Conservation (phyloP, 2,329 filamentous ascomycete species). For the Passalora sequoiae region DNA sequence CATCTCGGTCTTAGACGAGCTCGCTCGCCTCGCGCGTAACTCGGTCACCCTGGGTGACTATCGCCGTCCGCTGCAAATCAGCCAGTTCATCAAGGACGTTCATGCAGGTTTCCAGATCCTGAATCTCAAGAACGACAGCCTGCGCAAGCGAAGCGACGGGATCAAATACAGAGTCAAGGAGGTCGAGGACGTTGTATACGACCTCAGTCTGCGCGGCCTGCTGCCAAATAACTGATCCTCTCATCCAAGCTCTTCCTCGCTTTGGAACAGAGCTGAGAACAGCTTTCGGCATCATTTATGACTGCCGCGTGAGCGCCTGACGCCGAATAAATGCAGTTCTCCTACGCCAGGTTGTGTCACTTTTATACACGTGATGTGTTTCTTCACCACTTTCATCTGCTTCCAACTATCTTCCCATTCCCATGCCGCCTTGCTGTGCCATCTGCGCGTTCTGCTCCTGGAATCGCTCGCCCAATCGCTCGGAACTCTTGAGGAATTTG, state of each 20-base stretch:
- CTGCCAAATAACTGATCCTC: constrained; percentile 21
- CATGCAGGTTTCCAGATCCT: constrained; percentile 95
- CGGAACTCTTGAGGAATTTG: constrained; percentile 89
- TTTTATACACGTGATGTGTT: constrained; percentile 11
- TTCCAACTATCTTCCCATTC: constrained; percentile 18
- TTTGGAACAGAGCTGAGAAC: constrained; percentile 14
- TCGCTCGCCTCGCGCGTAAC: constrained; percentile 87
- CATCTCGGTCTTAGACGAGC: constrained; percentile 81
- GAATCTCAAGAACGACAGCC: constrained; percentile 91
- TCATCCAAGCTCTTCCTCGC: constrained; percentile 1
- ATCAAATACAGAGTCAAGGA: constrained; percentile 98
- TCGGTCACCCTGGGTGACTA: constrained; percentile 89
- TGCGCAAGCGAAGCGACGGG: constrained; percentile 81
- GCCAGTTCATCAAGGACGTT: constrained; percentile 87
- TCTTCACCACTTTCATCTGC: neutral
- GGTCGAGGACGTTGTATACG: constrained; percentile 96
- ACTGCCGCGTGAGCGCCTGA: neutral
- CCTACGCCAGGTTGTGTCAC: constrained; percentile 5
- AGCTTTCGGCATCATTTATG: neutral
- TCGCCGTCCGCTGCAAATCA: constrained; percentile 77
- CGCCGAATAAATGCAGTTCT: constrained; percentile 1
- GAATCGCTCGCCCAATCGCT: constrained; percentile 88
- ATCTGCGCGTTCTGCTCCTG: constrained; percentile 66
- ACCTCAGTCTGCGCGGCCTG: constrained; percentile 80
- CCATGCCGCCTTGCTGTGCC: constrained; percentile 54